A percentile compares a stretch with the other conserved stretches of the same genome.
phyloP scores from a whole-genome alignment of 768 basidiomycete genomes.

The Pleurotus platypus region DNA sequence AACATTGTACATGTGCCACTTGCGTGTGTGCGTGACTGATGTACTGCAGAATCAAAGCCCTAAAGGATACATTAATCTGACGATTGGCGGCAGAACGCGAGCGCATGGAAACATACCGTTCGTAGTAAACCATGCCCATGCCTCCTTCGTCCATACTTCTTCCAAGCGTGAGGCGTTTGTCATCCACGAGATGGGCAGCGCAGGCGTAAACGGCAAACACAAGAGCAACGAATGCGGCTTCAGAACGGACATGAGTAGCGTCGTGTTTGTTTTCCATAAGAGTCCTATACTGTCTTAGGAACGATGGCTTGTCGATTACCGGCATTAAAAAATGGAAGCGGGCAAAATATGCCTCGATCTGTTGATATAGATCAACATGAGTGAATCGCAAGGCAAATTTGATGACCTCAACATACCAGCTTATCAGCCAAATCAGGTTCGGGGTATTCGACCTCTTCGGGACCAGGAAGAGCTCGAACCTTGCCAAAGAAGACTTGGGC shows the following conservation, averaged over 20 bases:
- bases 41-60: slow-evolving; percentile 87
- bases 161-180: slow-evolving; percentile 56
- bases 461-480: slow-evolving; percentile 73
- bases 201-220: slow-evolving; percentile 92
- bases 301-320: slow-evolving; percentile 81
- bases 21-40: slow-evolving; percentile 87
- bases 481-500: slow-evolving; percentile 86
- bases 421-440: slow-evolving; percentile 84
- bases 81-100: slow-evolving; percentile 3
- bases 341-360: slow-evolving; percentile 87
- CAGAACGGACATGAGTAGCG: slow-evolving; percentile 44
- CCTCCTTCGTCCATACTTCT: slow-evolving; percentile 72
- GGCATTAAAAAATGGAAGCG: slow-evolving; percentile 88
- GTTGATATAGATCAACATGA: slow-evolving; percentile 18
- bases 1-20: slow-evolving; percentile 85
- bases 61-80: slow-evolving; percentile 26
- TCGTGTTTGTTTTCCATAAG: slow-evolving; percentile 73
- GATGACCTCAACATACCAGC: slow-evolving; percentile 48
- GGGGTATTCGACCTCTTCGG: slow-evolving; percentile 87
- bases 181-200: slow-evolving; percentile 74
- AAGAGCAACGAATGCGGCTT: slow-evolving; percentile 76
- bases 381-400: slow-evolving; percentile 6
- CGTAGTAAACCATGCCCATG: slow-evolving; percentile 88
- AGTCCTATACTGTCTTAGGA: slow-evolving; percentile 64
- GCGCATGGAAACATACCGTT: slow-evolving; percentile 52